These are phyloP conservation scores for Trichocladium antarcticum DNA, from an alignment of 495 filamentous ascomycete species.

Conservation along the genomic window DNA sequence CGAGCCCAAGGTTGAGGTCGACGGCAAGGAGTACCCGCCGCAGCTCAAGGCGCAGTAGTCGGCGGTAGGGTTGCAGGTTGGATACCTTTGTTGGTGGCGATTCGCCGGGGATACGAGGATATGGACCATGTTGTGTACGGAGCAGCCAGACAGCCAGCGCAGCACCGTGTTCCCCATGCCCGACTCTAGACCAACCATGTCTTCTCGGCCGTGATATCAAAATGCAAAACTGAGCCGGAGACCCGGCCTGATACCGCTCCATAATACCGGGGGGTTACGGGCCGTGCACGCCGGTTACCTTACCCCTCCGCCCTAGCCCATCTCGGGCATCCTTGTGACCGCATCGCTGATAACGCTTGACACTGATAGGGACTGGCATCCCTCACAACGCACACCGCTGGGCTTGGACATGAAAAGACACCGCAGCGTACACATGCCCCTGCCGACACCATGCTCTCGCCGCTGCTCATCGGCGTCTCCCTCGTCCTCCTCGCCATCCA, in stretches of 20 bases:
- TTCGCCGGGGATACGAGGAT: no score
- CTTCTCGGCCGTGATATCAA: no score
- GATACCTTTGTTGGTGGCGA: neutral
- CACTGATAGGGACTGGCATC: no score
- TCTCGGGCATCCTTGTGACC: neutral
- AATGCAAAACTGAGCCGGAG: neutral
- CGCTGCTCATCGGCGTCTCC: constrained; percentile 12
- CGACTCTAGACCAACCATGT: no score
- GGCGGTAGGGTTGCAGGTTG: neutral
- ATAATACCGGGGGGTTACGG: neutral
- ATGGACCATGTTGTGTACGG: no score
- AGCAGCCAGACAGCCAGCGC: no score
- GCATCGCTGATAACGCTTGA: neutral
- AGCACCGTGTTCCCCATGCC: no score
- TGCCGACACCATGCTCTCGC: constrained; percentile 10
- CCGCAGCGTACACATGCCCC: neutral
- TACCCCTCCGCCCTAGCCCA: constrained; percentile 2
- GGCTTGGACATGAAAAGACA: no score
- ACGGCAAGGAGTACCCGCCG: constrained; percentile 54
- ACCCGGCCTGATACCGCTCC: neutral
- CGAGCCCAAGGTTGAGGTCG: constrained; percentile 44
- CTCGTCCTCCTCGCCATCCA: constrained; percentile 13
- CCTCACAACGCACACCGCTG: no score
- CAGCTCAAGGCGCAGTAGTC: constrained; percentile 21
- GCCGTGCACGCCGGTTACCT: constrained; percentile 10